Evolutionary conservation across 306 rosid genomes (phyloP).

Genomic region (Sophora flavescens): DNA sequence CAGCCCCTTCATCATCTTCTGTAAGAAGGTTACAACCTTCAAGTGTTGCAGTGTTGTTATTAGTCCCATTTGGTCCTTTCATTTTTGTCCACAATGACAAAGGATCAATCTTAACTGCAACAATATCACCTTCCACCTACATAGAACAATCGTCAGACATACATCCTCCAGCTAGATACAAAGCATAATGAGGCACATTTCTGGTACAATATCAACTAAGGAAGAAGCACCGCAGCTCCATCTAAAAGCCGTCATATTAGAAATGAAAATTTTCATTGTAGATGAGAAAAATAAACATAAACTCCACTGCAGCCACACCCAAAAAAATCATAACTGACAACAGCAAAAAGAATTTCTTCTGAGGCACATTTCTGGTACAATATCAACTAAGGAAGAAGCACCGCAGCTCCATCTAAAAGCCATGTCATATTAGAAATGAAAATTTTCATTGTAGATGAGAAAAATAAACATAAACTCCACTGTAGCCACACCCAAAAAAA

Average conservation of each 20-base stretch:
- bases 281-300: not conserved
- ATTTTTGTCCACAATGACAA: slow-evolving; percentile 75
- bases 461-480: not conserved
- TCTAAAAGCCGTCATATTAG: slow-evolving; percentile 29
- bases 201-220: slow-evolving; percentile 33
- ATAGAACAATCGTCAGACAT: slow-evolving; percentile 48
- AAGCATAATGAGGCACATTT: slow-evolving; percentile 23
- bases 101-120: slow-evolving; percentile 78
- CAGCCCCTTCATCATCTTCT: slow-evolving; percentile 53
- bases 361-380: slow-evolving; percentile 32
- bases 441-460: slow-evolving; percentile 18
- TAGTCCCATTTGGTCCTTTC: slow-evolving; percentile 67
- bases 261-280: slow-evolving; percentile 29
- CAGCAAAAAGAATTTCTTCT: not conserved
- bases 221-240: slow-evolving; percentile 23
- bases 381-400: slow-evolving; percentile 37
- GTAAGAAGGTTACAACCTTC: slow-evolving; percentile 52
- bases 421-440: slow-evolving; percentile 23
- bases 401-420: slow-evolving; percentile 26
- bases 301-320: not conserved
- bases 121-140: slow-evolving; percentile 91
- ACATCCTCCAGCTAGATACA: slow-evolving; percentile 30
- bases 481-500: not conserved
- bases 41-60: slow-evolving; percentile 49
- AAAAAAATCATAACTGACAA: not conserved